Conservation (phyloP, 2,329 filamentous ascomycete genomes). For the Neofusicoccum cordaticola region DNA sequence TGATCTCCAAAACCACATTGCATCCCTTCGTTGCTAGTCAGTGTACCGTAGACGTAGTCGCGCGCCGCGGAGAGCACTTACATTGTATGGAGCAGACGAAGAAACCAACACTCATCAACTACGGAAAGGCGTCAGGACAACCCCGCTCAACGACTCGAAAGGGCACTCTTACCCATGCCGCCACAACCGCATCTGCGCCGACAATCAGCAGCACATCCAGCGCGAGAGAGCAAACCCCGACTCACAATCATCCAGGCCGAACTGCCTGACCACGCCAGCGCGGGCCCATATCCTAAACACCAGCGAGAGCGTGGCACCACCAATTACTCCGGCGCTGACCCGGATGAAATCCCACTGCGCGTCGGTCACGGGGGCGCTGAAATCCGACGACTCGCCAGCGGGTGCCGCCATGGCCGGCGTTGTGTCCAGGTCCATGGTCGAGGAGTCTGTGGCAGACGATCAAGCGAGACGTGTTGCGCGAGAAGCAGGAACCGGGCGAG, state of each 20-base stretch:
- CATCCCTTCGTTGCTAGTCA: background rate
- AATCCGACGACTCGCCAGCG: slow-evolving; percentile 1
- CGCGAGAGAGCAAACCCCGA: background rate
- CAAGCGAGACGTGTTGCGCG: background rate
- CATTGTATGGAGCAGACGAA: background rate
- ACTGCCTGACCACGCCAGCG: background rate
- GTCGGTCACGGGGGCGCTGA: background rate
- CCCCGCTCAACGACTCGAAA: too few relatives aligned
- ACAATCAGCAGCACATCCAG: background rate
- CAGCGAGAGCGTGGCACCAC: background rate
- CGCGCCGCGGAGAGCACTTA: background rate
- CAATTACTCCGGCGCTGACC: background rate
- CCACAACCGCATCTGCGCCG: background rate
- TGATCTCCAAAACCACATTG: slow-evolving; percentile 1
- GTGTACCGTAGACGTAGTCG: background rate
- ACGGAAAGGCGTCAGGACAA: background rate
- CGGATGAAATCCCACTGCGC: background rate
- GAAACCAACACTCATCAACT: background rate
- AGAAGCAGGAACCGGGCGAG: background rate
- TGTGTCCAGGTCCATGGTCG: background rate
- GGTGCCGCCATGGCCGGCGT: background rate
- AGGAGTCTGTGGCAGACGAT: too few relatives aligned
- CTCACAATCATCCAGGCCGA: slow-evolving; percentile 5
- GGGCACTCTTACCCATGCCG: background rate
- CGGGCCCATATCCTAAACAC: background rate